A percentile compares a stretch with the other conserved stretches of the same genome.
Evolutionary conservation across 495 filamentous ascomycete genomes (phyloP).

Genomic region (Lentithecium fluviatile): DNA sequence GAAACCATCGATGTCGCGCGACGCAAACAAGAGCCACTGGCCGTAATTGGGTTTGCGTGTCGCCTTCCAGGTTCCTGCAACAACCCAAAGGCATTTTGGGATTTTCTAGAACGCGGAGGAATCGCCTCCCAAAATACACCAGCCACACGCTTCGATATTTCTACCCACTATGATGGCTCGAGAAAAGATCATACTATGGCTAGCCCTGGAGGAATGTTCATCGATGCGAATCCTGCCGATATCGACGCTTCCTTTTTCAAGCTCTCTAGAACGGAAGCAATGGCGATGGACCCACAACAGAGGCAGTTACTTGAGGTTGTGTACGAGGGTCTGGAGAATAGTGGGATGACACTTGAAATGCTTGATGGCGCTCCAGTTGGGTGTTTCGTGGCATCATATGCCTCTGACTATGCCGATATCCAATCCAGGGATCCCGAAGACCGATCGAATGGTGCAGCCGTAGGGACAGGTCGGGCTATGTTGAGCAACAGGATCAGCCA

Average conservation of each 20-base stretch:
- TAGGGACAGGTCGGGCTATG: slow-evolving; percentile 37
- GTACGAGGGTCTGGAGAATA: slow-evolving; percentile 16
- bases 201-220: slow-evolving; percentile 7
- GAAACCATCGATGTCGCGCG: too few relatives aligned
- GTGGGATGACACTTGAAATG: slow-evolving; percentile 13
- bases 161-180: background rate
- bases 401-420: background rate
- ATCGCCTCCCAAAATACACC: background rate
- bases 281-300: slow-evolving; percentile 11
- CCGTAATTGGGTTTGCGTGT: background rate
- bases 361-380: background rate
- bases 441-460: background rate
- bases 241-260: slow-evolving; percentile 9
- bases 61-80: background rate
- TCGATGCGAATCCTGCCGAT: slow-evolving; percentile 2
- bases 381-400: background rate
- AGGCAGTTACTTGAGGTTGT: slow-evolving; percentile 8
- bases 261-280: background rate
- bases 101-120: background rate
- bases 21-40: background rate
- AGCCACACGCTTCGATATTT: background rate
- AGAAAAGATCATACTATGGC: background rate
- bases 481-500: slow-evolving; percentile 40
- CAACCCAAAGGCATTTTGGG: background rate
- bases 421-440: background rate